These are phyloP conservation scores for Sicyos edulis DNA, from an alignment of 306 rosid species.

Conservation along the genomic window DNA sequence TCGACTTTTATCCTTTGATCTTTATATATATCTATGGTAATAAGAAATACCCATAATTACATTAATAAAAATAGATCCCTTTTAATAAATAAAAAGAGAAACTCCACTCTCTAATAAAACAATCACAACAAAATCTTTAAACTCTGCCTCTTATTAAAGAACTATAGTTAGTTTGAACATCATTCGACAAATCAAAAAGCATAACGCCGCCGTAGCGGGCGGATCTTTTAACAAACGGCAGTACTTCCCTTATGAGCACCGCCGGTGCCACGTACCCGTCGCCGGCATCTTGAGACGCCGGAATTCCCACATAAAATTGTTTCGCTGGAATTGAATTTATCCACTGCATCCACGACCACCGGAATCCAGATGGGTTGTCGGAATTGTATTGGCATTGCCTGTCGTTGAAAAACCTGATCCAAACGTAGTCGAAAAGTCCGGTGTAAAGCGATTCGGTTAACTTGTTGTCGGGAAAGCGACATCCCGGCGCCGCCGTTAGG, in stretches of 20 bases:
- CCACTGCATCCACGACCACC: conserved; percentile 29
- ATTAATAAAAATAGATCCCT: too few species aligned
- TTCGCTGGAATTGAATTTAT: conserved; percentile 10
- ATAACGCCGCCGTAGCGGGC: conserved; percentile 29
- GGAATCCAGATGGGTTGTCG: conserved; percentile 16
- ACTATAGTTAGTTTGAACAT: conserved; percentile 21
- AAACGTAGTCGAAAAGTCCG: conserved; percentile 33
- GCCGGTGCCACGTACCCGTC: conserved; percentile 20
- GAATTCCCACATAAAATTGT: conserved; percentile 25
- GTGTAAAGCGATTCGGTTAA: conserved; percentile 20
- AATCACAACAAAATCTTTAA: not conserved
- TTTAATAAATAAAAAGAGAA: too few species aligned
- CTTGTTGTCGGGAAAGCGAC: conserved; percentile 25
- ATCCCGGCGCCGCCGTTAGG: conserved; percentile 33
- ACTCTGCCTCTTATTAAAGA: not conserved
- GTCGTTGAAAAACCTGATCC: conserved; percentile 35
- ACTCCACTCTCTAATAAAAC: too few species aligned
- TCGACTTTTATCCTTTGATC: too few species aligned
- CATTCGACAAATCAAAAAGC: conserved; percentile 21
- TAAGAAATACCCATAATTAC: too few species aligned
- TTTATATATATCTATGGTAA: too few species aligned
- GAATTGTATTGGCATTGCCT: conserved; percentile 13
- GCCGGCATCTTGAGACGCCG: conserved; percentile 19
- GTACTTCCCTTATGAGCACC: conserved; percentile 15
- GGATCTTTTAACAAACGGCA: conserved; percentile 23